Conservation (phyloP, 805 yeast species). For the Huiozyma sinensis region DNA sequence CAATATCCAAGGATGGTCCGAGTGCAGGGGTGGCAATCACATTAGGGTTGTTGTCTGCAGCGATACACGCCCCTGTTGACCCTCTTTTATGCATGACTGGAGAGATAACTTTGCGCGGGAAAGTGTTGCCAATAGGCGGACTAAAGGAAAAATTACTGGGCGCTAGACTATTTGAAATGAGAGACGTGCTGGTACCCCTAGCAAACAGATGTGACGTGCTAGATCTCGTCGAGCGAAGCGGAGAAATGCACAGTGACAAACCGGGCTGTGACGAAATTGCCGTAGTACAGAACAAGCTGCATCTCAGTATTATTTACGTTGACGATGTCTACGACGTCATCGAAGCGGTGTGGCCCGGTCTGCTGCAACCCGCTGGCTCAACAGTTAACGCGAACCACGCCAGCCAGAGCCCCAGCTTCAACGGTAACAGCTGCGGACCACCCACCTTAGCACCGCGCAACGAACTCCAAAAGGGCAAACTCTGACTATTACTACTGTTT, state of each 20-base stretch:
- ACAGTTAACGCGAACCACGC: too few species aligned
- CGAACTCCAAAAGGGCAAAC: too few species aligned
- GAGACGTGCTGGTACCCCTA: conserved; percentile 79
- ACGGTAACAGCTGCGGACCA: too few species aligned
- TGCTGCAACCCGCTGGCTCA: too few species aligned
- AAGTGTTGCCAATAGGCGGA: conserved; percentile 77
- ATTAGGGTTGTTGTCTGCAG: conserved; percentile 68
- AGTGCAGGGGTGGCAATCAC: conserved; percentile 70
- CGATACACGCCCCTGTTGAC: conserved; percentile 51
- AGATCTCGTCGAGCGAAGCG: conserved; percentile 20
- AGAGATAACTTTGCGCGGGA: conserved; percentile 74
- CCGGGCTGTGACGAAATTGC: neutral
- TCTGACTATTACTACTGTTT: too few species aligned
- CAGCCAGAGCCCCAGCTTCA: neutral
- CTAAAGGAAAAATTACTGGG: conserved; percentile 83
- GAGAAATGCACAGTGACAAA: neutral
- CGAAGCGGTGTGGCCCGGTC: conserved; percentile 48
- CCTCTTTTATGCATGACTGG: conserved; percentile 79
- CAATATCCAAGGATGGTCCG: conserved; percentile 57
- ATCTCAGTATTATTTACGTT: conserved; percentile 52
- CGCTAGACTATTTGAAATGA: conserved; percentile 87
- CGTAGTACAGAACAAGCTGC: conserved; percentile 39
- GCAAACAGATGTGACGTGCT: conserved; percentile 78
- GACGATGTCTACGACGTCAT: conserved; percentile 73
- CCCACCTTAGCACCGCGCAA: too few species aligned